Percentiles rank a stretch among this genome's conserved stretches.
Evolutionary conservation across 345 rosid species (phyloP).

Genomic region (Syzygium grande): DNA sequence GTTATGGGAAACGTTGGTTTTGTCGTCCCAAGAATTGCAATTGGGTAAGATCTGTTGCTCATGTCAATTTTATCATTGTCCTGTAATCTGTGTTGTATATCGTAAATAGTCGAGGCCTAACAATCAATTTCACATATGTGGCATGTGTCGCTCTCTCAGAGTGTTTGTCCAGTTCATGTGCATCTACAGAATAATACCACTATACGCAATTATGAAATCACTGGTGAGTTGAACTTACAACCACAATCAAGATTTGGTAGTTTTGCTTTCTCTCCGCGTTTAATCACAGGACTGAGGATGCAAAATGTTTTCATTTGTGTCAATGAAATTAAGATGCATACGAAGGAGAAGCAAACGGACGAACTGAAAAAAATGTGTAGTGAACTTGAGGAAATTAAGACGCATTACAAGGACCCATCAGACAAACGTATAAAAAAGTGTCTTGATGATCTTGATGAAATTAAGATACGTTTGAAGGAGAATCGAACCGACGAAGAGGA

Average conservation of each 20-base stretch:
- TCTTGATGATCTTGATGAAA: neutral
- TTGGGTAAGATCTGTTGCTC: too few relatives aligned
- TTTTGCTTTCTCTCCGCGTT: neutral
- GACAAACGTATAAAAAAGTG: too few relatives aligned
- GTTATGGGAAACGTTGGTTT: too few relatives aligned
- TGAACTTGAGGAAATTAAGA: too few relatives aligned
- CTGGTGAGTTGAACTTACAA: constrained; percentile 30
- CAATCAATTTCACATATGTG: neutral
- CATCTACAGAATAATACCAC: constrained; percentile 67
- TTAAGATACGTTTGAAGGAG: constrained; percentile 33
- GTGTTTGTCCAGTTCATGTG: constrained; percentile 49
- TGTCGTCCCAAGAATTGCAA: too few relatives aligned
- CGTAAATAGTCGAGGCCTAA: neutral
- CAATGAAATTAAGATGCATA: neutral
- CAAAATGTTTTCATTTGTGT: neutral
- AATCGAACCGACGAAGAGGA: constrained; percentile 28
- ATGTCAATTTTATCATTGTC: too few relatives aligned
- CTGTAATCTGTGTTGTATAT: neutral
- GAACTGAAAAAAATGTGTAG: constrained; percentile 39
- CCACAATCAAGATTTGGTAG: neutral
- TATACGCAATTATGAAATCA: constrained; percentile 65
- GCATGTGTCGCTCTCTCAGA: constrained; percentile 12
- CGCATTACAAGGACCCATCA: too few relatives aligned
- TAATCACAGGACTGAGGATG: neutral
- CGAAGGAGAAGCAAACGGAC: neutral